A percentile compares a stretch with the other conserved stretches of the same genome.
Evolutionary conservation across 1,139 yeast genomes (phyloP).

Genomic region (Williopsis jadinii): DNA sequence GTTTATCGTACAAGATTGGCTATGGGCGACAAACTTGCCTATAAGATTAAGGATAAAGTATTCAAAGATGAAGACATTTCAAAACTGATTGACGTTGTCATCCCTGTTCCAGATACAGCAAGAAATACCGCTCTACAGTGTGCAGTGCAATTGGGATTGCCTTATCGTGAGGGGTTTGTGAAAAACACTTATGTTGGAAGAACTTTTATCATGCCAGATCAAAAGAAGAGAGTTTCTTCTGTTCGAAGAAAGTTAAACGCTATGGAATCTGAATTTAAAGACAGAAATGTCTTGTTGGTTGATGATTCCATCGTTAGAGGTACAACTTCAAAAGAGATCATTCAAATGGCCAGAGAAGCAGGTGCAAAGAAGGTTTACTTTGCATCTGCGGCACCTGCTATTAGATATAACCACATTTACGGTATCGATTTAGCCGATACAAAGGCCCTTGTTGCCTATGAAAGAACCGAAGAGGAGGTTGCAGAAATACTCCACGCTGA

Average conservation of each 20-base stretch:
- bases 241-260: slow-evolving; percentile 95
- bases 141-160: slow-evolving; percentile 71
- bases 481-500: slow-evolving; percentile 87
- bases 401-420: slow-evolving; percentile 89
- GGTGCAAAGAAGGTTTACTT: slow-evolving; percentile 91
- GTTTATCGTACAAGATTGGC: slow-evolving; percentile 89
- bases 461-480: slow-evolving; percentile 66
- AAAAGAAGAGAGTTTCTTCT: slow-evolving; percentile 86
- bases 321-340: slow-evolving; percentile 93
- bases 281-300: slow-evolving; percentile 80
- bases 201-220: slow-evolving; percentile 98
- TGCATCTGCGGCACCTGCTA: slow-evolving; percentile 97
- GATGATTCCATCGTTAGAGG: slow-evolving; percentile 98
- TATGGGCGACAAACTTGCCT: slow-evolving; percentile 90
- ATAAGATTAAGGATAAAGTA: slow-evolving; percentile 45
- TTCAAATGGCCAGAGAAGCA: slow-evolving; percentile 96
- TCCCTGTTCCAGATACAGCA: slow-evolving; percentile 97
- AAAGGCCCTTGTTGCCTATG: slow-evolving; percentile 85
- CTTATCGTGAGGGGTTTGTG: slow-evolving; percentile 95
- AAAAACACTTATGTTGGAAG: slow-evolving; percentile 96
- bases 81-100: slow-evolving; percentile 78
- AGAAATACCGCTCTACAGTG: slow-evolving; percentile 92
- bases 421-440: slow-evolving; percentile 97
- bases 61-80: slow-evolving; percentile 43
- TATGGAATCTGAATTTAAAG: slow-evolving; percentile 88